Conservation (phyloP, 805 yeast species). For the Cyberlindnera suaveolens region DNA sequence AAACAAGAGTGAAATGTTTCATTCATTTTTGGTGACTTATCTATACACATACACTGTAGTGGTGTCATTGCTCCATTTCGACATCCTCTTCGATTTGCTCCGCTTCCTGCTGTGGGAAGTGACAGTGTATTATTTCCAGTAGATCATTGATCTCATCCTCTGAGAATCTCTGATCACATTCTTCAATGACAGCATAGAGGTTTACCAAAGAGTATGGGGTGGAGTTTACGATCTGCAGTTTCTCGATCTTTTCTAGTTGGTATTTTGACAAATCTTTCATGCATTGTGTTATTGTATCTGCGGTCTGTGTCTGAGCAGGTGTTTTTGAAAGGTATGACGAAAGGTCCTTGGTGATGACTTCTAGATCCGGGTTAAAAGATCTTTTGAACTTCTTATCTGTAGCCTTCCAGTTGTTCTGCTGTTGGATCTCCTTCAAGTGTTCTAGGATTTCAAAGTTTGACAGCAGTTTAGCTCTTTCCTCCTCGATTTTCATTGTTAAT, state of each 20-base stretch:
- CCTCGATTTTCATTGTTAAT: slow-evolving; percentile 24
- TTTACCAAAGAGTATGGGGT: slow-evolving; percentile 78
- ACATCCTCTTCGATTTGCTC: slow-evolving; percentile 9
- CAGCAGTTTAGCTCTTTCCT: slow-evolving; percentile 45
- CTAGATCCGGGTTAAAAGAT: slow-evolving; percentile 29
- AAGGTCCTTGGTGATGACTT: slow-evolving; percentile 29
- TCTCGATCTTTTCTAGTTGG: slow-evolving; percentile 73
- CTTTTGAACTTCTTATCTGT: slow-evolving; percentile 18
- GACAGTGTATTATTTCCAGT: slow-evolving; percentile 45
- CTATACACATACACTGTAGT: background rate
- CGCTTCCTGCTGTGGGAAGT: slow-evolving; percentile 36
- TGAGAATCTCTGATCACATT: slow-evolving; percentile 81
- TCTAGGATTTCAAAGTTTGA: slow-evolving; percentile 52
- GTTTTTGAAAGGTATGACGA: slow-evolving; percentile 14
- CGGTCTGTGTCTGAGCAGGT: slow-evolving; percentile 19
- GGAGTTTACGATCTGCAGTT: slow-evolving; percentile 74
- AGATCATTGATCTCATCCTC: slow-evolving; percentile 60
- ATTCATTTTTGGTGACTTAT: background rate
- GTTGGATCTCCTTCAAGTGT: slow-evolving; percentile 40
- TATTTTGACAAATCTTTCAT: slow-evolving; percentile 30
- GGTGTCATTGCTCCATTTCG: slow-evolving; percentile 9
- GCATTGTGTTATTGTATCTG: slow-evolving; percentile 23
- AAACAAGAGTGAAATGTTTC: slow-evolving; percentile 29
- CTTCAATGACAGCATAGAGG: slow-evolving; percentile 78
- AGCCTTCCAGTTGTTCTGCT: slow-evolving; percentile 28